Percentiles rank a stretch among this genome's conserved stretches.
Conservation (phyloP, 1,139 yeast genomes). For the Blastobotrys indianensis region DNA sequence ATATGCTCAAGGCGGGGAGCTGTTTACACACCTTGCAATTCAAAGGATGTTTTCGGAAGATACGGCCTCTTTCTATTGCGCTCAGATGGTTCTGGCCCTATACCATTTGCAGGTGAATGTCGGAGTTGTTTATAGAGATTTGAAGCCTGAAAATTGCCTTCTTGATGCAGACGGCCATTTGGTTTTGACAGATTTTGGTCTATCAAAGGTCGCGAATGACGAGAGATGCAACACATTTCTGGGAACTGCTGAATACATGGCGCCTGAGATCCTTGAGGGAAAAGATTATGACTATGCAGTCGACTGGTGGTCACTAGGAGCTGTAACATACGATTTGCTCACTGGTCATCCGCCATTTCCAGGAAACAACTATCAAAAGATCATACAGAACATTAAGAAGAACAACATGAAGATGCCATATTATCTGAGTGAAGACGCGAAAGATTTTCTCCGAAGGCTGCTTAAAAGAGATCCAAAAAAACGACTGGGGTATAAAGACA, state of each 20-base stretch:
- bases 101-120: constrained; percentile 71
- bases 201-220: constrained; percentile 65
- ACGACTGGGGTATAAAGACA: constrained; percentile 60
- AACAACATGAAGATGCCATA: constrained; percentile 64
- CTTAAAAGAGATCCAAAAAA: constrained; percentile 70
- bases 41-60: constrained; percentile 80
- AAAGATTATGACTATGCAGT: constrained; percentile 80
- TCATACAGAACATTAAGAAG: constrained; percentile 73
- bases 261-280: constrained; percentile 87
- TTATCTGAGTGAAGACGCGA: constrained; percentile 77
- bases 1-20: constrained; percentile 90
- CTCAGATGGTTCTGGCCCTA: constrained; percentile 79
- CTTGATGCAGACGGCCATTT: constrained; percentile 73
- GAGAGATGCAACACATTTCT: constrained; percentile 64
- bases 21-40: constrained; percentile 78
- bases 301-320: constrained; percentile 97
- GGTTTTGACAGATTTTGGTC: constrained; percentile 86
- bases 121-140: constrained; percentile 85
- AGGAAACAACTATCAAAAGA: constrained; percentile 77
- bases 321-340: constrained; percentile 77
- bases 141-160: constrained; percentile 91
- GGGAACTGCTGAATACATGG: constrained; percentile 96
- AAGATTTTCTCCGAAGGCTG: constrained; percentile 67
- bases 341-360: constrained; percentile 95
- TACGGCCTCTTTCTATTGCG: constrained; percentile 74